Conservation (phyloP, 306 rosid genomes). For the Medicago lupulina region DNA sequence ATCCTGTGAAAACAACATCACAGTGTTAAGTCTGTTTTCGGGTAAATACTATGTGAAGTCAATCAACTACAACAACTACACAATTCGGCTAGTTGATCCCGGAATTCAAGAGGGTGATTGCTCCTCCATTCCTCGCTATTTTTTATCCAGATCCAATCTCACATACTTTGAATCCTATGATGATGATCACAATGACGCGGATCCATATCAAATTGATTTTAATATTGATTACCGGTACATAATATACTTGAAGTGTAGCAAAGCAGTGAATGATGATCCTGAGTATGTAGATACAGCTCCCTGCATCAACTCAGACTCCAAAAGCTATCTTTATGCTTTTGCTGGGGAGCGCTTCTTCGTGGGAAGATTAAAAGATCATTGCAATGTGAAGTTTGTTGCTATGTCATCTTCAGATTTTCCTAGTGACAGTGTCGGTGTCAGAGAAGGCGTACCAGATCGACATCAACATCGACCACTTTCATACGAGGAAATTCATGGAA, state of each 20-base stretch:
- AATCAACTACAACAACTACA: too few species aligned
- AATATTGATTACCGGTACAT: background rate
- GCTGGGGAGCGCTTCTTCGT: background rate
- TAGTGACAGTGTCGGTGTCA: background rate
- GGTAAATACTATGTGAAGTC: too few species aligned
- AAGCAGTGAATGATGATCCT: background rate
- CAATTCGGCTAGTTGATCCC: too few species aligned
- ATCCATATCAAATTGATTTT: background rate
- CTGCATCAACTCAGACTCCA: slow-evolving; percentile 2
- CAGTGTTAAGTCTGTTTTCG: too few species aligned
- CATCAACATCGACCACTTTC: background rate
- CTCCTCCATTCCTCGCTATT: too few species aligned
- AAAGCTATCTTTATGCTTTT: slow-evolving; percentile 24
- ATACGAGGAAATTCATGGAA: slow-evolving; percentile 2
- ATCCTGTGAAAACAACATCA: too few species aligned
- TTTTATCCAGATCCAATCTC: too few species aligned
- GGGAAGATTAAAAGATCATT: background rate
- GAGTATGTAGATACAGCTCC: slow-evolving; percentile 9
- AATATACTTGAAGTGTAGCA: slow-evolving; percentile 31
- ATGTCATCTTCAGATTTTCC: background rate
- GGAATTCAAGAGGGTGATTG: too few species aligned
- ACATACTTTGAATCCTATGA: too few species aligned
- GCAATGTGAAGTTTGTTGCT: slow-evolving; percentile 5
- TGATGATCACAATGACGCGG: too few species aligned
- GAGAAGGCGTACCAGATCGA: background rate